phyloP scores from a whole-genome alignment of 1,139 yeast genomes.

The Citeromyces hawaiiensis region DNA sequence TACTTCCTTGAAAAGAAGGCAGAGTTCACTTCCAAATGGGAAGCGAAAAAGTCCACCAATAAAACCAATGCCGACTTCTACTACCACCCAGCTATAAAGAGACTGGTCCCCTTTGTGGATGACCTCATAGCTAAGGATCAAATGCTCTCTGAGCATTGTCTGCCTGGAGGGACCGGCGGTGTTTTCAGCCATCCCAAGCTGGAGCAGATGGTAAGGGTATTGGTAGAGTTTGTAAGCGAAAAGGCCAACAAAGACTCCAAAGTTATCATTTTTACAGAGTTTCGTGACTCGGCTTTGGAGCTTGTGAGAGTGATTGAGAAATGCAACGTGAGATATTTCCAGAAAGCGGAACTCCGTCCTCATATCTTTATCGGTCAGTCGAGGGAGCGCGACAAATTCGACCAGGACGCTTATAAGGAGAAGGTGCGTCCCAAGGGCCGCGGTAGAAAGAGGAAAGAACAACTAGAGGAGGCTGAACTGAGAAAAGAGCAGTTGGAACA shows the following conservation, averaged over 20 bases:
- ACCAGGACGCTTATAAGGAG: slow-evolving; percentile 31
- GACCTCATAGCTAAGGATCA: slow-evolving; percentile 22
- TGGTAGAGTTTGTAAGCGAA: slow-evolving; percentile 37
- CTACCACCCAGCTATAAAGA: slow-evolving; percentile 31
- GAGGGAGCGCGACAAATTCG: slow-evolving; percentile 45
- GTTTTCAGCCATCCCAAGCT: slow-evolving; percentile 62
- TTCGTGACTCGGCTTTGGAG: slow-evolving; percentile 81
- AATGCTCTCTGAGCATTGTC: slow-evolving; percentile 19
- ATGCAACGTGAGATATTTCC: slow-evolving; percentile 14
- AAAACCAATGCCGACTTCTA: slow-evolving; percentile 50
- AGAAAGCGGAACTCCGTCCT: slow-evolving; percentile 36
- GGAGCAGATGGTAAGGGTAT: slow-evolving; percentile 41
- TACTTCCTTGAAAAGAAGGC: slow-evolving; percentile 45
- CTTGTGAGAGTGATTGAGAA: slow-evolving; percentile 57
- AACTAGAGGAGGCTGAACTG: slow-evolving; percentile 9
- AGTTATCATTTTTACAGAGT: slow-evolving; percentile 79
- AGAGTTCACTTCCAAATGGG: slow-evolving; percentile 47
- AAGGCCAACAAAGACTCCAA: slow-evolving; percentile 35
- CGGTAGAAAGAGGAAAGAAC: slow-evolving; percentile 18
- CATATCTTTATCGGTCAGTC: slow-evolving; percentile 90
- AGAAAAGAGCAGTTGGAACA: slow-evolving; percentile 9
- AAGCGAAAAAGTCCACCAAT: slow-evolving; percentile 35
- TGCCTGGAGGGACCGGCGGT: slow-evolving; percentile 12
- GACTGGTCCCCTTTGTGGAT: slow-evolving; percentile 32
- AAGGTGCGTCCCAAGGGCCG: slow-evolving; percentile 27